Conservation (phyloP, 306 rosid genomes). For the Carpinus viminea region DNA sequence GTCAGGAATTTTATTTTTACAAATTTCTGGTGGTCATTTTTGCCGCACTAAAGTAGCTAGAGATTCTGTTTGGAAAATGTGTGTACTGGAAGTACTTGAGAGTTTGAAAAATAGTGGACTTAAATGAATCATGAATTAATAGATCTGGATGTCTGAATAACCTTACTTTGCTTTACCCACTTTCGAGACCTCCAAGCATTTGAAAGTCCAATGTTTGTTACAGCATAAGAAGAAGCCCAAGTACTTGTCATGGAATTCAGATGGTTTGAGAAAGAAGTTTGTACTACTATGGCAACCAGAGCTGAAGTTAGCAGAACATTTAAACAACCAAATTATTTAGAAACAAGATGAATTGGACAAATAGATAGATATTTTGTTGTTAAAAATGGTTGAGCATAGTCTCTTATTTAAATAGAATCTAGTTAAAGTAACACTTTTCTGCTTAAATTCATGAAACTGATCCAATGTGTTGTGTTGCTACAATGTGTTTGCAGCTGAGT, state of each 20-base stretch:
- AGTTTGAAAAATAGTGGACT: neutral
- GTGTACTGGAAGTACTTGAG: neutral
- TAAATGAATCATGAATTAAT: neutral
- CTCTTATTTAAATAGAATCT: neutral
- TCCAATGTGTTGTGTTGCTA: conserved; percentile 39
- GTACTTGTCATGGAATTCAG: neutral
- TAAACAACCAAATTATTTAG: neutral
- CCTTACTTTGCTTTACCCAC: neutral
- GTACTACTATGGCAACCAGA: neutral
- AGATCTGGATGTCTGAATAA: neutral
- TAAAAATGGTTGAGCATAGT: neutral
- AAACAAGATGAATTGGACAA: neutral
- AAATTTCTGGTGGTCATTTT: conserved; percentile 6
- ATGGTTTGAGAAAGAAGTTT: neutral
- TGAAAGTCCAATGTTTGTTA: neutral
- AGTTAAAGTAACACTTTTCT: neutral
- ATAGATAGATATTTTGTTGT: neutral
- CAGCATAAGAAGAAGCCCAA: neutral
- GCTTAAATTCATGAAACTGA: conserved; percentile 23
- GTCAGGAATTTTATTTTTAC: neutral
- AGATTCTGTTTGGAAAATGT: conserved; percentile 1
- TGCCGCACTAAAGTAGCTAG: conserved; percentile 16
- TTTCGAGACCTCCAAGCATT: neutral
- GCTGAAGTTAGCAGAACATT: neutral
- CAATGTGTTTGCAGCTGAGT: conserved; percentile 72